Base-by-base conservation (phyloP, 2,329 filamentous ascomycete genomes). In the Phoma sp. region DNA sequence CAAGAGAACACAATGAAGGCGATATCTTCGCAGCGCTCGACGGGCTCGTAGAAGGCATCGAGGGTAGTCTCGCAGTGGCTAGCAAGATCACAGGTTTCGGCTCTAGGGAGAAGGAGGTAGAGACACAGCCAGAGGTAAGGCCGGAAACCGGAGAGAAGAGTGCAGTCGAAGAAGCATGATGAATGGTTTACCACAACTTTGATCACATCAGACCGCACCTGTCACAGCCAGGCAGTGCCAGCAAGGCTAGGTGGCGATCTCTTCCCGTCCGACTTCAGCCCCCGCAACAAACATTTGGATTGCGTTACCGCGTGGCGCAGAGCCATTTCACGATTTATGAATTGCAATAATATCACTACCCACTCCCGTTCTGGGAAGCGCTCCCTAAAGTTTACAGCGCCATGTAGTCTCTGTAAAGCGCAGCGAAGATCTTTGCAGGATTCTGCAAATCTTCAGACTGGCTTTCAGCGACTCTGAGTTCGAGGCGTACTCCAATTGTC, bases 1-100 rank as follows among this genome's bases (percentile, higher is more conserved):
- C 70, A 31, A 62, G 65, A 50, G 71, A 71, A 19, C 65, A 62
- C 25, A 65, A 54, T 6, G 67, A 69, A 6, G 74, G 74, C 27
- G 70, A 76, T 50, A 55, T 73, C 15, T 74, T 76, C 40, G 64
- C 52, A 15, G 73, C 70, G 3, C 35, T 78, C 27, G 74, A 78
- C 29, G 69, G 62, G 17, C 51, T 80, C 39, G 59, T 78, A 9
- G 64, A 68, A 32, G 64, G 61, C 8, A 73, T 80, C 43, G 74
- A 77, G 46, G 63, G 68, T 36, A 67, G 68, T 5, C 54, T 78
- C 45, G 66, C 68, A 5, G 63, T 72, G 21, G 68, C 76, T 24
- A 64, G 66, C 37, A 76, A 71, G 50, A 72, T 78, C 31, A 62
- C 39, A 37, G 47, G 41, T 8, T 62, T 51, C 27, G 53, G 54